Conservation (phyloP, 108 stramenopile genomes). For the Seminavis robusta region DNA sequence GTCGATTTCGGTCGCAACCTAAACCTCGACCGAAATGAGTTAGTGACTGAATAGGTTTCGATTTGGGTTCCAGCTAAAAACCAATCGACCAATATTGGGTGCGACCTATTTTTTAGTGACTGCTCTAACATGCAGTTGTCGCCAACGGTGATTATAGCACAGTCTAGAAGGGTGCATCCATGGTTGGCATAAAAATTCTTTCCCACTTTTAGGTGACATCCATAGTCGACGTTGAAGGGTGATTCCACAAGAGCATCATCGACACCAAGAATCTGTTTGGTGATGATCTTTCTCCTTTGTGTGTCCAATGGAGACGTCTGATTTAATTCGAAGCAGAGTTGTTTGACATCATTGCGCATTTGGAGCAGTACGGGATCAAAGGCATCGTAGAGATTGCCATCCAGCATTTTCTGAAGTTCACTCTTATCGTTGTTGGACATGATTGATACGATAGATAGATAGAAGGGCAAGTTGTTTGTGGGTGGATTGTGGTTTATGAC, state of each 20-base stretch:
- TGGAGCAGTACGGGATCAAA: constrained; percentile 18
- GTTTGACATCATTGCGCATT: constrained; percentile 28
- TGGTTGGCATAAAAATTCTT: constrained; percentile 60
- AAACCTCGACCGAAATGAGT: too few species aligned
- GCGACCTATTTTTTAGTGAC: too few species aligned
- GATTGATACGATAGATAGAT: too few species aligned
- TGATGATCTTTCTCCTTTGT: constrained; percentile 7
- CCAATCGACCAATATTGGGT: too few species aligned
- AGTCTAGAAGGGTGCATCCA: constrained; percentile 60
- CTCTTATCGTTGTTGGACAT: background rate
- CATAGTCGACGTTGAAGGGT: constrained; percentile 62
- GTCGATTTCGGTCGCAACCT: too few species aligned
- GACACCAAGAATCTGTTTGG: constrained; percentile 7
- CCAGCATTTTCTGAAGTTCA: constrained; percentile 32
- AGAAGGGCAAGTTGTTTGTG: too few species aligned
- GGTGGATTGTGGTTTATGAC: too few species aligned
- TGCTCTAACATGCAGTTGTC: constrained; percentile 47
- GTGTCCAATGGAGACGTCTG: constrained; percentile 15
- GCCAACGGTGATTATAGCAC: constrained; percentile 39
- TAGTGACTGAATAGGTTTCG: too few species aligned
- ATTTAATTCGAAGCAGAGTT: constrained; percentile 31
- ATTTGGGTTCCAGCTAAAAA: too few species aligned
- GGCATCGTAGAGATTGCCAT: constrained; percentile 30
- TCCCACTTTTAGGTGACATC: constrained; percentile 41
- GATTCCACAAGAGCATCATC: constrained; percentile 35